phyloP scores from a whole-genome alignment of 2,329 filamentous ascomycete genomes.

The Penicillium hesseltinei region DNA sequence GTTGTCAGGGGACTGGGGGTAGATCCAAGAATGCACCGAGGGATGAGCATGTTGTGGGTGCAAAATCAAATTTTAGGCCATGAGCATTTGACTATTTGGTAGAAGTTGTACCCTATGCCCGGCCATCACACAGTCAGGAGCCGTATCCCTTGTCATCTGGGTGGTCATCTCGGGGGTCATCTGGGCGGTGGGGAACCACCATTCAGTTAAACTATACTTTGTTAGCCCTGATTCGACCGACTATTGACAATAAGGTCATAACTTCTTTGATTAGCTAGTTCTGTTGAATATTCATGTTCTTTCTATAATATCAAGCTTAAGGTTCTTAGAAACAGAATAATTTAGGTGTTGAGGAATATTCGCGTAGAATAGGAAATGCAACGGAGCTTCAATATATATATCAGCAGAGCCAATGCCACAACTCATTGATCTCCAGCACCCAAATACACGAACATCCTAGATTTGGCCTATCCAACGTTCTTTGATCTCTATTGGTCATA shows the following conservation, averaged over 20 bases:
- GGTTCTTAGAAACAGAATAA: rapidly evolving
- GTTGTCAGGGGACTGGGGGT: conserved; percentile 23
- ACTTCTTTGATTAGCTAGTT: neutral
- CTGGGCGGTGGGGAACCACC: too few relatives aligned
- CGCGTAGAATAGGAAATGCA: rapidly evolving
- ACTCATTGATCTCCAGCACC: neutral
- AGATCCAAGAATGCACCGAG: conserved; percentile 21
- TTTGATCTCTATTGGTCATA: neutral
- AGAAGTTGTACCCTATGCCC: neutral
- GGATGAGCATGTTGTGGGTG: neutral
- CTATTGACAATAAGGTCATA: neutral
- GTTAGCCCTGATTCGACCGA: too few relatives aligned
- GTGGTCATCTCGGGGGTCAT: neutral
- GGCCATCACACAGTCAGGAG: neutral
- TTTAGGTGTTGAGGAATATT: neutral
- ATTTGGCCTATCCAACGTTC: neutral
- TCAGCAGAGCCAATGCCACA: neutral
- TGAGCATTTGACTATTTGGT: neutral
- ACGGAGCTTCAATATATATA: neutral
- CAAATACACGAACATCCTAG: rapidly evolving
- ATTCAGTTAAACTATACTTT: neutral
- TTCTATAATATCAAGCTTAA: neutral
- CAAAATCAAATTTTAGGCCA: conserved; percentile 6
- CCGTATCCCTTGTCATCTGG: conserved; percentile 2
- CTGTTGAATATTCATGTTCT: neutral